phyloP scores from a whole-genome alignment of 306 rosid genomes.

The Gleditsia sinensis region DNA sequence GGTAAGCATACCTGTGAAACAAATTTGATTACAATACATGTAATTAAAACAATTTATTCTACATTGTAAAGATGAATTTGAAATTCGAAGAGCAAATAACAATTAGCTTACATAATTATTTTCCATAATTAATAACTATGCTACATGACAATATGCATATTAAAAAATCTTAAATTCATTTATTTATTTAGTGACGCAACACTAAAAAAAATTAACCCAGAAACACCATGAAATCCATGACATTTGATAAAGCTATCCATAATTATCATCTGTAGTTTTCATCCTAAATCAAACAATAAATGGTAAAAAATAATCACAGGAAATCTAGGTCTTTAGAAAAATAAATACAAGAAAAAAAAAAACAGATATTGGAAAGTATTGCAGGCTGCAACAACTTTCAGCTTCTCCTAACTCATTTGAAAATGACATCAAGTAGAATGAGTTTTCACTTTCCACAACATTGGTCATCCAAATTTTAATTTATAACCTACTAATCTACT shows the following conservation, averaged over 20 bases:
- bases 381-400: not conserved
- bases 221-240: not conserved
- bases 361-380: not conserved
- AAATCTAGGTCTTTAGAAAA: not conserved
- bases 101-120: not conserved
- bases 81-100: not conserved
- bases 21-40: slow-evolving; percentile 25
- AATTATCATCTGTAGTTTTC: slow-evolving; percentile 2
- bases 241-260: slow-evolving; percentile 1
- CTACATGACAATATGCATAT: not conserved
- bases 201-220: not conserved
- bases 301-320: not conserved
- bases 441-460: slow-evolving; percentile 2
- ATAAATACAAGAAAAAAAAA: slow-evolving; percentile 8
- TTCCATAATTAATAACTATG: not conserved
- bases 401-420: not conserved
- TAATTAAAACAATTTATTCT: slow-evolving; percentile 31
- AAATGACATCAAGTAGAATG: slow-evolving; percentile 7
- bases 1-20: slow-evolving; percentile 82
- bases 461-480: not conserved
- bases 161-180: slow-evolving; percentile 4
- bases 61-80: not conserved
- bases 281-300: not conserved
- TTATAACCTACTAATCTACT: not conserved
- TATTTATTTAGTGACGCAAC: not conserved